Percentiles rank a stretch among this genome's conserved stretches.
Evolutionary conservation across 2,329 filamentous ascomycete species (phyloP).

Genomic region (Gyromitra esculenta): DNA sequence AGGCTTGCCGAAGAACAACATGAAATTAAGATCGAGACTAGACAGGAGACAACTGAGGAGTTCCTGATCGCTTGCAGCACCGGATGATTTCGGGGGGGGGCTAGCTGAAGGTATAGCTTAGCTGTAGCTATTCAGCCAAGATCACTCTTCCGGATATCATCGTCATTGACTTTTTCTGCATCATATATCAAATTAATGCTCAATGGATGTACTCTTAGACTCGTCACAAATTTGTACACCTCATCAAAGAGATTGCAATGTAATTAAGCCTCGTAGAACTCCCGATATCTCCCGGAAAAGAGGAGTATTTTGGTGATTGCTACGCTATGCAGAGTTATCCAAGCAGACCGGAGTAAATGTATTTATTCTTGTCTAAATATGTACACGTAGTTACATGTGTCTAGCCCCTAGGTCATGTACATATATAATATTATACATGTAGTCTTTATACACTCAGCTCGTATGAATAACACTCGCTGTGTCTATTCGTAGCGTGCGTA

Average conservation of each 20-base stretch:
- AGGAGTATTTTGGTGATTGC: not conserved
- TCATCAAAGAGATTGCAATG: not conserved
- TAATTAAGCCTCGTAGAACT: not conserved
- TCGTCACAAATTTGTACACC: not conserved
- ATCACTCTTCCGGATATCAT: conserved; percentile 2
- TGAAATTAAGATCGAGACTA: conserved; percentile 7
- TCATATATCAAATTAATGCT: conserved; percentile 7
- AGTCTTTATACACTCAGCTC: not conserved
- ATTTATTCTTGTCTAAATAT: not conserved
- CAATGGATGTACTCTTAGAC: not conserved
- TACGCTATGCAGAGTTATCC: not conserved
- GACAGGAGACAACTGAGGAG: conserved; percentile 12
- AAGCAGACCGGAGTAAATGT: not conserved
- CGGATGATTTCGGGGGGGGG: conserved; percentile 13
- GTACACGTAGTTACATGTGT: not conserved
- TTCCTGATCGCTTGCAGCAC: conserved; percentile 17
- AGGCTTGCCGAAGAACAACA: not conserved
- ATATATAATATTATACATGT: too few species aligned
- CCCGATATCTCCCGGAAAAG: not conserved
- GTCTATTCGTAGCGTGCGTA: not conserved
- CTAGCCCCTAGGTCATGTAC: not conserved
- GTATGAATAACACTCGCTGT: not conserved
- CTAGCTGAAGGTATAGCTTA: conserved; percentile 5
- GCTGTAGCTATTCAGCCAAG: conserved; percentile 23
- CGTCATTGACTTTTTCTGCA: conserved; percentile 6